Percentiles rank a stretch among this genome's conserved stretches.
Conservation (phyloP, 2,329 filamentous ascomycete genomes). For the Aspergillus chevalieri region DNA sequence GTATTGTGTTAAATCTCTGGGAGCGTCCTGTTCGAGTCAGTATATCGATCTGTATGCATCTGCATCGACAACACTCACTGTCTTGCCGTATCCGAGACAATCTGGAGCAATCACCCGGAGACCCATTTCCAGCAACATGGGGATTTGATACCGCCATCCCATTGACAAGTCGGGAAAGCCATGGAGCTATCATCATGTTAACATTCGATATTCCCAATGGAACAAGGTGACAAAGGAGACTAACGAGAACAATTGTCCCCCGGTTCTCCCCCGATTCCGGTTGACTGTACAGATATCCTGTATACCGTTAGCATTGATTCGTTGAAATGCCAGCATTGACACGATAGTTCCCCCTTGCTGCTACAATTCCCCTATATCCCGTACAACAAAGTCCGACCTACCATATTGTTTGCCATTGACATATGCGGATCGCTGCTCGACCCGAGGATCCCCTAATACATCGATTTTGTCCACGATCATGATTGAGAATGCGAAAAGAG, state of each 20-base stretch:
- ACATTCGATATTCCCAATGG: background rate
- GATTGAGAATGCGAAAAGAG: background rate
- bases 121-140: slow-evolving; percentile 63
- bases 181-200: slow-evolving; percentile 48
- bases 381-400: slow-evolving; percentile 13
- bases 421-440: slow-evolving; percentile 56
- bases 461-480: slow-evolving; percentile 59
- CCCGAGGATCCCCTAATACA: slow-evolving; percentile 58
- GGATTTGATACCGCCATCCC: slow-evolving; percentile 87
- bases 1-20: slow-evolving; percentile 58
- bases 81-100: slow-evolving; percentile 78
- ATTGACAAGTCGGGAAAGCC: slow-evolving; percentile 79
- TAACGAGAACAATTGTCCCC: slow-evolving; percentile 51
- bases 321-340: background rate
- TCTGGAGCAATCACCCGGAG: slow-evolving; percentile 78
- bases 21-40: slow-evolving; percentile 49
- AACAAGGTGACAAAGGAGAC: background rate
- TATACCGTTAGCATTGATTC: background rate
- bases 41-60: background rate
- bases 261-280: slow-evolving; percentile 40
- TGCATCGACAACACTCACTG: slow-evolving; percentile 39
- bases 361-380: background rate
- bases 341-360: background rate
- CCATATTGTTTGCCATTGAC: slow-evolving; percentile 67
- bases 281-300: slow-evolving; percentile 49